Conservation (phyloP, 2,329 filamentous ascomycete genomes). For the Ophiostoma pallidulum region DNA sequence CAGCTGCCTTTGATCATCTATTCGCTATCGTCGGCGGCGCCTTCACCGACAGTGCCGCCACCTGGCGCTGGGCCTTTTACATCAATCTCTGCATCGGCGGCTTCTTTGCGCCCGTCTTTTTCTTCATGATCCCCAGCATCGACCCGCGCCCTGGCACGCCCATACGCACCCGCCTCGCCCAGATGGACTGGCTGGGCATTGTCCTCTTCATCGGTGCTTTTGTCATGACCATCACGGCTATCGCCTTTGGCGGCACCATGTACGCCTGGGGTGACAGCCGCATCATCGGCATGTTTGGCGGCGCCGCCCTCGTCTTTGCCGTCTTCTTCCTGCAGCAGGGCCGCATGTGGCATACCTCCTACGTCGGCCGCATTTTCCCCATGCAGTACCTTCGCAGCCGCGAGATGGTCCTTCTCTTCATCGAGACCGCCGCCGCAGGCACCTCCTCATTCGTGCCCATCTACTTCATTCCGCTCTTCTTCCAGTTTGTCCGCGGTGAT, state of each 20-base stretch:
- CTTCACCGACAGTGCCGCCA: slow-evolving; percentile 21
- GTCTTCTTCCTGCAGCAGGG: slow-evolving; percentile 35
- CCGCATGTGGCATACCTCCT: slow-evolving; percentile 31
- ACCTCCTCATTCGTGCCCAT: slow-evolving; percentile 27
- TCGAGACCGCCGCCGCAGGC: slow-evolving; percentile 24
- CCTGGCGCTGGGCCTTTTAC: slow-evolving; percentile 36
- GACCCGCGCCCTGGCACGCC: slow-evolving; percentile 15
- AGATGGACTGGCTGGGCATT: slow-evolving; percentile 38
- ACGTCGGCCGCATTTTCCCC: slow-evolving; percentile 33
- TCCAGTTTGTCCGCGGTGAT: slow-evolving; percentile 37
- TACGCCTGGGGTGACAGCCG: slow-evolving; percentile 38
- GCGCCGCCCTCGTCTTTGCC: slow-evolving; percentile 35
- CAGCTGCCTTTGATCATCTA: too few relatives aligned
- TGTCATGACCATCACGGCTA: slow-evolving; percentile 34
- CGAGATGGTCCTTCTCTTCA: slow-evolving; percentile 33
- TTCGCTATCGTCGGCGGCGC: slow-evolving; percentile 11
- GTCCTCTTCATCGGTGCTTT: slow-evolving; percentile 32
- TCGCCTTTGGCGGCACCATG: slow-evolving; percentile 37
- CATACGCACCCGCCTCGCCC: slow-evolving; percentile 16
- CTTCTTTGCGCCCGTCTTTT: slow-evolving; percentile 32
- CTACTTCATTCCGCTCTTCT: slow-evolving; percentile 45
- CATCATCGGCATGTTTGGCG: too few relatives aligned
- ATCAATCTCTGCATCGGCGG: slow-evolving; percentile 39
- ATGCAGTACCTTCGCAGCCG: slow-evolving; percentile 30
- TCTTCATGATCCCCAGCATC: slow-evolving; percentile 30